Base-by-base conservation (phyloP, 2,329 filamentous ascomycete species). In the Aspergillus ochraceoroseus region DNA sequence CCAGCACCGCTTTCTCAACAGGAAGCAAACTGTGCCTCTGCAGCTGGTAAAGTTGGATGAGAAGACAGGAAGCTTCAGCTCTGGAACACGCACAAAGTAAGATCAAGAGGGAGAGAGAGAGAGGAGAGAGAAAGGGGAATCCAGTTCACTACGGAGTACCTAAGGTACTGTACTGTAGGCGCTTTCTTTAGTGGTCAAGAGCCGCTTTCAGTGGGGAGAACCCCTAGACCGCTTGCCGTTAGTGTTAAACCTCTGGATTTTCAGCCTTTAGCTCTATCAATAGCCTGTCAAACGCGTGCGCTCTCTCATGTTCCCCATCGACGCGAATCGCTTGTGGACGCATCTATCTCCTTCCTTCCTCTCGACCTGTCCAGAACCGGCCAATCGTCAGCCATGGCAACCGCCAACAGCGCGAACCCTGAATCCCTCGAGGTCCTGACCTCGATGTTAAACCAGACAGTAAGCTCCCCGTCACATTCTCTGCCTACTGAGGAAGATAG, bases 371-470 rank as follows among this genome's bases (percentile, higher is more conserved):
- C n/a, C n/a, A n/a, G n/a, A n/a, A n/a, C n/a, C n/a, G n/a, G n/a
- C n/a, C n/a, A 22, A 22, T 22, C 5, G 9, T 5, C 14, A 35
- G 44, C 18, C 36, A 59, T 60, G 59, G 39, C 47, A 13, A 29
- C 50, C 11, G 23, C 49, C 26, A 48, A 50, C 26, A 46, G 49
- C 25, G 46, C 56, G 12, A 58, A 58, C 32, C 60, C 62, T 1
- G 58, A 64, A 18, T 62, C 64, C n/a, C 54, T 68, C 11, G 55
- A 54, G 28, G 55, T 57, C 8, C 44, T 68, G 14, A 59, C 64
- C 19, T 50, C 59, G 14, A 55, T 57, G 46, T 53, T 65, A 36
- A 64, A 68, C 40, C 57, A 62, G 43, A 66, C 62, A 38, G 64
- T 66, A 56, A 39, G 28, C n/a, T 35, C 11, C 32, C 23, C 25